phyloP scores from a whole-genome alignment of 169 alveolate species.

The Eimeria maxima region DNA sequence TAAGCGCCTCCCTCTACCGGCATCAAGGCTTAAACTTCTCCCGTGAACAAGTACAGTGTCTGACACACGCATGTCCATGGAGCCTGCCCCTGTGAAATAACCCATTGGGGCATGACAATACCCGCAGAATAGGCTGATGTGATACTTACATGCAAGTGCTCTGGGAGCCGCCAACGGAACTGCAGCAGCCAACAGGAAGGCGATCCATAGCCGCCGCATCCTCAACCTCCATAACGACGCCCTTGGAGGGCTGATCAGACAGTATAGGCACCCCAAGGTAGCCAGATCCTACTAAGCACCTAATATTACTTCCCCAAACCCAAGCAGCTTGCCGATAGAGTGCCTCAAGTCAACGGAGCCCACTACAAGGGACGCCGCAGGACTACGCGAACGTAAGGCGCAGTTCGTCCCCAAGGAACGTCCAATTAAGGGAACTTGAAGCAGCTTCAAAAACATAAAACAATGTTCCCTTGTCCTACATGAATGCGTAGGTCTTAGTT shows the following conservation, averaged over 20 bases:
- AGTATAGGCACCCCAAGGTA: not conserved
- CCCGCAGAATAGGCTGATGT: not conserved
- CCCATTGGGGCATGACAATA: not conserved
- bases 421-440: not conserved
- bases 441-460: not conserved
- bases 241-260: not conserved
- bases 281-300: not conserved
- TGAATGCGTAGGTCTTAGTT: not conserved
- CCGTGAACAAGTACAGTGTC: not conserved
- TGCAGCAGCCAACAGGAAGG: slow-evolving; percentile 24
- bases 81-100: not conserved
- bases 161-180: not conserved
- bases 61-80: not conserved
- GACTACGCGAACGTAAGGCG: slow-evolving; percentile 14
- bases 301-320: not conserved
- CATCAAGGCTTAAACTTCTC: not conserved
- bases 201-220: slow-evolving; percentile 46
- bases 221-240: slow-evolving; percentile 26
- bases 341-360: not conserved
- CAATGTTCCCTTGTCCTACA: not conserved
- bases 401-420: not conserved
- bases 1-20: not conserved
- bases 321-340: not conserved
- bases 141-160: not conserved
- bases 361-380: slow-evolving; percentile 5